These are phyloP conservation scores for Biscogniauxia sp. DNA, from an alignment of 2,329 filamentous ascomycete genomes.

Conservation along the genomic window DNA sequence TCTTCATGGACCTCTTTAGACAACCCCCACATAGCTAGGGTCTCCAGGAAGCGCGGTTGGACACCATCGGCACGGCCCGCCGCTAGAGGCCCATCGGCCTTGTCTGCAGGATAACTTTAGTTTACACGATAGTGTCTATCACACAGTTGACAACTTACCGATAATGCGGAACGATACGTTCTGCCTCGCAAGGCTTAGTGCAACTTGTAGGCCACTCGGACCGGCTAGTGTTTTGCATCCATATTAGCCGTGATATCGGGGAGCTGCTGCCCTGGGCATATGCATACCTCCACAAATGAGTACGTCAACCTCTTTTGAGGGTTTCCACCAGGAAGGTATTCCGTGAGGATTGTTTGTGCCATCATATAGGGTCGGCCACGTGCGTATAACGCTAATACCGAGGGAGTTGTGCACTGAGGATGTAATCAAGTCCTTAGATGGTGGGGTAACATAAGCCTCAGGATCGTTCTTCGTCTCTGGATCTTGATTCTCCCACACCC, in stretches of 20 bases:
- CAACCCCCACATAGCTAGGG: conserved; percentile 15
- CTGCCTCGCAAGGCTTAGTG: conserved; percentile 31
- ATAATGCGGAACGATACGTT: conserved; percentile 36
- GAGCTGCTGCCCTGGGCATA: background rate
- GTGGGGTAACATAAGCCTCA: conserved; percentile 22
- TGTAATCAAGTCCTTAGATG: conserved; percentile 25
- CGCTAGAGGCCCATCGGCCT: conserved; percentile 25
- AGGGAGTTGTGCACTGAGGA: conserved; percentile 26
- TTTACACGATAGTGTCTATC: background rate
- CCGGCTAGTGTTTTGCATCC: conserved; percentile 25
- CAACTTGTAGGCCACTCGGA: conserved; percentile 31
- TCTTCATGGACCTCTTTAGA: conserved; percentile 31
- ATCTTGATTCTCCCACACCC: conserved; percentile 2
- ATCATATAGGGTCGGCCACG: conserved; percentile 31
- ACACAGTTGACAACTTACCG: conserved; percentile 15
- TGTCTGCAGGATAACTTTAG: conserved; percentile 20
- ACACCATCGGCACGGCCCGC: conserved; percentile 21
- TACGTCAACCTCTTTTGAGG: conserved; percentile 31
- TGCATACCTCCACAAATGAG: conserved; percentile 33
- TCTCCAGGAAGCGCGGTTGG: conserved; percentile 18
- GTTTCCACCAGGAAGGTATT: conserved; percentile 27
- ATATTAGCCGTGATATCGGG: background rate
- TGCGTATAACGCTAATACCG: conserved; percentile 28
- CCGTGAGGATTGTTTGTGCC: conserved; percentile 31
- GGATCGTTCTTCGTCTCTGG: conserved; percentile 7